phyloP scores from a whole-genome alignment of 1,139 yeast genomes.

The Taiozyma sp. region DNA sequence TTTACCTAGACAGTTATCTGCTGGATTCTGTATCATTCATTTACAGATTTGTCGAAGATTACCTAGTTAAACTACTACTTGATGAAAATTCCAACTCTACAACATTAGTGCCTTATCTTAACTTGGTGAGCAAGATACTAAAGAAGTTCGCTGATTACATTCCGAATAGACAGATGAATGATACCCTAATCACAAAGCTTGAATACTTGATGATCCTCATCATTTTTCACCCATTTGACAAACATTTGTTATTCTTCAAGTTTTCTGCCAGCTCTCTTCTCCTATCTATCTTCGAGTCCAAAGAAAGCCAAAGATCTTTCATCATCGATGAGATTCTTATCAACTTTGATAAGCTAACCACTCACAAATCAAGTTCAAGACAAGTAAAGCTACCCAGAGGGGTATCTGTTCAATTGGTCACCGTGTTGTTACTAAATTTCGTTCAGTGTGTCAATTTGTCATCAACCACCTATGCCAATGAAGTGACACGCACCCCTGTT shows the following conservation, averaged over 20 bases:
- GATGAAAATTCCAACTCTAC: slow-evolving; percentile 2
- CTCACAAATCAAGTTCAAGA: slow-evolving; percentile 37
- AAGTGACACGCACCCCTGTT: slow-evolving; percentile 8
- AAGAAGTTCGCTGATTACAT: slow-evolving; percentile 13
- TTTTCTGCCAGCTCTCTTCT: slow-evolving; percentile 36
- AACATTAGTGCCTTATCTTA: slow-evolving; percentile 12
- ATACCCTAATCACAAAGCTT: slow-evolving; percentile 42
- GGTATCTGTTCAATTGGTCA: slow-evolving; percentile 41
- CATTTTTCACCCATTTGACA: slow-evolving; percentile 29
- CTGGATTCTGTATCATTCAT: slow-evolving; percentile 37
- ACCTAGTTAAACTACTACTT: slow-evolving; percentile 25
- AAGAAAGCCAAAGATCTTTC: slow-evolving; percentile 51
- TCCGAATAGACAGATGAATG: slow-evolving; percentile 33
- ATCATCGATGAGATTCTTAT: slow-evolving; percentile 57
- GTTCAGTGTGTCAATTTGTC: slow-evolving; percentile 37
- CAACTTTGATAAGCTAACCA: slow-evolving; percentile 44
- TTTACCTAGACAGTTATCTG: slow-evolving; percentile 43
- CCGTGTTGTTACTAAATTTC: slow-evolving; percentile 41
- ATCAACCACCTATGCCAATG: slow-evolving; percentile 15
- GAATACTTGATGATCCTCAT: slow-evolving; percentile 43
- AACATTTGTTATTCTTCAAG: slow-evolving; percentile 23
- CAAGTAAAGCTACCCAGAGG: slow-evolving; percentile 43
- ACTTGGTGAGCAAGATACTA: slow-evolving; percentile 17
- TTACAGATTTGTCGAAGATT: slow-evolving; percentile 33
- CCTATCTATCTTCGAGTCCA: slow-evolving; percentile 38